These are phyloP conservation scores for Calonectria hongkongensis DNA, from an alignment of 2,329 filamentous ascomycete genomes.

Conservation along the genomic window DNA sequence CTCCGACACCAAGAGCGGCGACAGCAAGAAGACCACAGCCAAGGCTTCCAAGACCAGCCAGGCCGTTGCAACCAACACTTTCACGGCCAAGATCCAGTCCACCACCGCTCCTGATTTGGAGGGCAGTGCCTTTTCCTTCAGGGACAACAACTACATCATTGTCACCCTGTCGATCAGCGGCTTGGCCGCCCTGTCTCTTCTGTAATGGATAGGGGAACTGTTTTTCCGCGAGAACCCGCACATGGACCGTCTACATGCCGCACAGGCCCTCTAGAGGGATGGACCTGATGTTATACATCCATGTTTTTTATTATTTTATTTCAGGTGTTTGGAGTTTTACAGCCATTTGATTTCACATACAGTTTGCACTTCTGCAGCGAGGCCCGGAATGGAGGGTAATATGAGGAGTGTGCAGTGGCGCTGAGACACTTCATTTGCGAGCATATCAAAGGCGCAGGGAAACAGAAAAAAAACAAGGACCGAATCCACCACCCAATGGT, in stretches of 20 bases:
- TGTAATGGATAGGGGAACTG: slow-evolving; percentile 22
- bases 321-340: slow-evolving; percentile 26
- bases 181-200: slow-evolving; percentile 51
- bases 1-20: not conserved
- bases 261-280: not conserved
- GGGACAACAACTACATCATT: slow-evolving; percentile 48
- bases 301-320: not conserved
- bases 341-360: slow-evolving; percentile 14
- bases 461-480: slow-evolving; percentile 36
- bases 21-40: slow-evolving; percentile 36
- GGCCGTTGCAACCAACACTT: slow-evolving; percentile 42
- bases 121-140: slow-evolving; percentile 42
- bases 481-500: slow-evolving; percentile 6
- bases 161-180: slow-evolving; percentile 52
- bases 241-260: slow-evolving; percentile 6
- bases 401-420: slow-evolving; percentile 46
- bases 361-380: slow-evolving; percentile 8
- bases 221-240: not conserved
- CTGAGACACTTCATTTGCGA: slow-evolving; percentile 49
- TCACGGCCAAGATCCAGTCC: slow-evolving; percentile 44
- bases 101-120: slow-evolving; percentile 53
- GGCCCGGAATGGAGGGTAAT: slow-evolving; percentile 35
- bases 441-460: slow-evolving; percentile 29
- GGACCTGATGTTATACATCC: slow-evolving; percentile 18
- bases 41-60: slow-evolving; percentile 41